phyloP scores from a whole-genome alignment of 495 filamentous ascomycete species.

The Hapsidospora chrysogenum region DNA sequence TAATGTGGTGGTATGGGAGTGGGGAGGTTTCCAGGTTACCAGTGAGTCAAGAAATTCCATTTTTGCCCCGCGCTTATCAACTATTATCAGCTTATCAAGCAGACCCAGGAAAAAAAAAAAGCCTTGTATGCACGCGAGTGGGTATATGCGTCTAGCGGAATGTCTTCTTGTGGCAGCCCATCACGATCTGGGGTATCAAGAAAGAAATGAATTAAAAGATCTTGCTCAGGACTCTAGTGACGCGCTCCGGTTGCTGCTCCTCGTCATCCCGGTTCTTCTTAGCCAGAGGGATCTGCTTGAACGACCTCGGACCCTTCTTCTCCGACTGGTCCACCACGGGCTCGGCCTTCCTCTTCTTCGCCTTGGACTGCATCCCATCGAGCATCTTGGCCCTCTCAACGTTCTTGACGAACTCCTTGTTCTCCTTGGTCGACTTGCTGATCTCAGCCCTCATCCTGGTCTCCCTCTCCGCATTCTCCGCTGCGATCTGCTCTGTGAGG shows the following conservation, averaged over 20 bases:
- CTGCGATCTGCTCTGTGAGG: constrained; percentile 50
- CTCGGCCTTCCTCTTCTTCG: constrained; percentile 23
- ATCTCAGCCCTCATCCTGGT: constrained; percentile 70
- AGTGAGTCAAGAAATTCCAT: constrained; percentile 1
- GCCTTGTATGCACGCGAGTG: too few species aligned
- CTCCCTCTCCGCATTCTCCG: constrained; percentile 70
- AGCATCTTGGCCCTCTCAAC: constrained; percentile 60
- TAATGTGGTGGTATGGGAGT: background rate
- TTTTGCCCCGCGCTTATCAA: constrained; percentile 5
- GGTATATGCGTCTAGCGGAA: too few species aligned
- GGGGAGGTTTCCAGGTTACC: background rate
- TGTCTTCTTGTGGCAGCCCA: too few species aligned
- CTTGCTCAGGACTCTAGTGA: constrained; percentile 63
- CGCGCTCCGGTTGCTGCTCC: constrained; percentile 44
- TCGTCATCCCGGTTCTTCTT: constrained; percentile 28
- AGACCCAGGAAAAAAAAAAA: background rate
- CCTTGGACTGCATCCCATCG: constrained; percentile 50
- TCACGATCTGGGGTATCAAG: too few species aligned
- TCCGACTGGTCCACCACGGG: constrained; percentile 7
- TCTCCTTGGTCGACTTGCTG: constrained; percentile 58
- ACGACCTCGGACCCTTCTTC: constrained; percentile 34
- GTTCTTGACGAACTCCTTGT: constrained; percentile 65
- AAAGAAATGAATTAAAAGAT: constrained; percentile 42
- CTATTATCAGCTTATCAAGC: too few species aligned
- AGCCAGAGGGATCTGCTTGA: constrained; percentile 50